phyloP scores from a whole-genome alignment of 106 monocot genomes.

The Allium fistulosum region DNA sequence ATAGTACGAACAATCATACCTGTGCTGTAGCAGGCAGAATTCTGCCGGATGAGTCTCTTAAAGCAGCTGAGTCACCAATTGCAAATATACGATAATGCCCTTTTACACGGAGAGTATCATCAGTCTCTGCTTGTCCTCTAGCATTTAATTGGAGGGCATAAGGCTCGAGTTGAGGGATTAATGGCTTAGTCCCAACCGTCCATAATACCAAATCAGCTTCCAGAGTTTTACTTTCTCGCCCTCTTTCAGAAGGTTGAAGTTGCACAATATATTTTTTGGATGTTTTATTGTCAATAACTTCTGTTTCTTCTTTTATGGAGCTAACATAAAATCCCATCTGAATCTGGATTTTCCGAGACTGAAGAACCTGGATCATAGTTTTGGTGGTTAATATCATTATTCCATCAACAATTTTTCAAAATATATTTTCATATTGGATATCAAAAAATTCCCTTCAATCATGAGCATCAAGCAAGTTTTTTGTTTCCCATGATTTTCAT shows the following conservation, averaged over 20 bases:
- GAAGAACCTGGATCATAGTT: conserved; percentile 53
- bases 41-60: conserved; percentile 69
- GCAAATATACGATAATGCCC: conserved; percentile 94
- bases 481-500: too few relatives aligned
- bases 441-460: too few relatives aligned
- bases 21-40: conserved; percentile 91
- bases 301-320: conserved; percentile 40
- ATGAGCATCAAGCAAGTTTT: too few relatives aligned
- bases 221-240: conserved; percentile 44
- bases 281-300: conserved; percentile 8
- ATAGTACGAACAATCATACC: conserved; percentile 26
- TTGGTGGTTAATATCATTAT: not conserved
- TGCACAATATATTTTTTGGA: conserved; percentile 54
- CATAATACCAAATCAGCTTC: conserved; percentile 88
- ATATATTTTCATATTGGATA: too few relatives aligned
- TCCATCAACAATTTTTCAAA: too few relatives aligned
- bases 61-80: conserved; percentile 90
- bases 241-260: conserved; percentile 84
- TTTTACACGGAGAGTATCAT: conserved; percentile 89
- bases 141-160: conserved; percentile 58
- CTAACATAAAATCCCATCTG: conserved; percentile 77
- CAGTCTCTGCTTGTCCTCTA: conserved; percentile 80
- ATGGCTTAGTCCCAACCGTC: conserved; percentile 85
- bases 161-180: conserved; percentile 50
- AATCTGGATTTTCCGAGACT: conserved; percentile 69